Conservation (phyloP, 2,329 filamentous ascomycete species). For the Curvularia eragrostidis region DNA sequence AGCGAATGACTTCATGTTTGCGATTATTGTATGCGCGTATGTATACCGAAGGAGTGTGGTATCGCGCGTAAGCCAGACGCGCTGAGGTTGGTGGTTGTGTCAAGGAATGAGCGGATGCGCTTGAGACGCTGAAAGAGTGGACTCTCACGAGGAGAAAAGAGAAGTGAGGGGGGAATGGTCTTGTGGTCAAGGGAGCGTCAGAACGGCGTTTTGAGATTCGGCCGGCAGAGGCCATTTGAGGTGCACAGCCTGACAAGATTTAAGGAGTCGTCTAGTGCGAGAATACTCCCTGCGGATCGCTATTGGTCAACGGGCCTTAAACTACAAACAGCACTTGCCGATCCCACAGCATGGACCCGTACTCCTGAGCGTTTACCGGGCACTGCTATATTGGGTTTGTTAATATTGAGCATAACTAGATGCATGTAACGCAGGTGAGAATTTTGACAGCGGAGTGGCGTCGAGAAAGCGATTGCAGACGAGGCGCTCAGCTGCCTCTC, state of each 20-base stretch:
- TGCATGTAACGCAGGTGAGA: not conserved
- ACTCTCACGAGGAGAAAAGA: conserved; percentile 31
- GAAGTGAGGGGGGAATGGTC: conserved; percentile 21
- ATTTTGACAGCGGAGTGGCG: conserved; percentile 1
- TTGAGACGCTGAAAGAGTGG: conserved; percentile 36
- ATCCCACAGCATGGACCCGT: conserved; percentile 18
- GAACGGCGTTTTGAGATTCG: conserved; percentile 35
- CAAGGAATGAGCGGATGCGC: conserved; percentile 33
- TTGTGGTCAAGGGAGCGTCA: conserved; percentile 31
- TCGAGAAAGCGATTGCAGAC: conserved; percentile 5
- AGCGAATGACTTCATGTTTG: conserved; percentile 42
- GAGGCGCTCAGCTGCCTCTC: conserved; percentile 18
- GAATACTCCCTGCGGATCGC: conserved; percentile 15
- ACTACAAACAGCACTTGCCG: conserved; percentile 28
- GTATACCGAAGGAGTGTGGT: conserved; percentile 39
- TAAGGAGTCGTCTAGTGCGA: conserved; percentile 30
- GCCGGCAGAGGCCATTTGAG: conserved; percentile 31
- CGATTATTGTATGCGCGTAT: conserved; percentile 13
- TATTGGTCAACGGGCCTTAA: conserved; percentile 20
- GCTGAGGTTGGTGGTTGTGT: conserved; percentile 24
- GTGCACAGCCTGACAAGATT: conserved; percentile 34
- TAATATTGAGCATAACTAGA: conserved; percentile 3
- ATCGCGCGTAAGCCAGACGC: conserved; percentile 48
- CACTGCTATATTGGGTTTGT: not conserved
- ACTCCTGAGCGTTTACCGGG: conserved; percentile 6